Evolutionary conservation across 345 rosid genomes (phyloP).

Genomic region (Melastoma malabathricum): DNA sequence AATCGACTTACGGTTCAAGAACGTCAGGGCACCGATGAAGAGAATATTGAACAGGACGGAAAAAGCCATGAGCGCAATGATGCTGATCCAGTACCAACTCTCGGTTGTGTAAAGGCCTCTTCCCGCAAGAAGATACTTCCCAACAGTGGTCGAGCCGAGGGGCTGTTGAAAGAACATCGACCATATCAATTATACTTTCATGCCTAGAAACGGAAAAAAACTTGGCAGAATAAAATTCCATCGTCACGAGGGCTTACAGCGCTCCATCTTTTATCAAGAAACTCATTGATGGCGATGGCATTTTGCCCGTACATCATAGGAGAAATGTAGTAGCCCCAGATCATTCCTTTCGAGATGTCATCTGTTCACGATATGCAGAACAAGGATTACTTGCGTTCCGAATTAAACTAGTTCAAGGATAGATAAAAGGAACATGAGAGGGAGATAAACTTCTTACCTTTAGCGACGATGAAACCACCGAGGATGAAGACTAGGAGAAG

Average conservation of each 20-base stretch:
- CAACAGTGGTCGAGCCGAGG: constrained; percentile 9
- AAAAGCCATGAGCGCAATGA: constrained; percentile 28
- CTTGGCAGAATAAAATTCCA: too few species aligned
- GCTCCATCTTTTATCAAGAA: constrained; percentile 7
- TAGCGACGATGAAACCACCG: constrained; percentile 23
- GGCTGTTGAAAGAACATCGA: too few species aligned
- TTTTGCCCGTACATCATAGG: constrained; percentile 13
- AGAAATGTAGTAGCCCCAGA: constrained; percentile 11
- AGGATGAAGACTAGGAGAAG: constrained; percentile 23
- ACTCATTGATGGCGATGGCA: constrained; percentile 11
- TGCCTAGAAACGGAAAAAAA: too few species aligned
- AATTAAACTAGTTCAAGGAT: neutral
- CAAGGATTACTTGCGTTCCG: neutral
- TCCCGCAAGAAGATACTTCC: constrained; percentile 15
- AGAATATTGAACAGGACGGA: constrained; percentile 28
- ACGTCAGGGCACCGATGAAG: constrained; percentile 32
- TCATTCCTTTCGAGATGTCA: constrained; percentile 5
- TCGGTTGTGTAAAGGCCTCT: constrained; percentile 35
- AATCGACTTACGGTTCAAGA: constrained; percentile 34
- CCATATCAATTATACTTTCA: too few species aligned
- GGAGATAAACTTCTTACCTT: neutral
- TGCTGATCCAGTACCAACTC: constrained; percentile 62
- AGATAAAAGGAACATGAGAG: neutral
- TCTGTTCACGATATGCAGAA: neutral
- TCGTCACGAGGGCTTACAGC: constrained; percentile 1